Evolutionary conservation across 1,284 basidiomycete genomes (phyloP), one percentile per base, ranked within the genome.

Genomic region (Ganoderma sp.): DNA sequence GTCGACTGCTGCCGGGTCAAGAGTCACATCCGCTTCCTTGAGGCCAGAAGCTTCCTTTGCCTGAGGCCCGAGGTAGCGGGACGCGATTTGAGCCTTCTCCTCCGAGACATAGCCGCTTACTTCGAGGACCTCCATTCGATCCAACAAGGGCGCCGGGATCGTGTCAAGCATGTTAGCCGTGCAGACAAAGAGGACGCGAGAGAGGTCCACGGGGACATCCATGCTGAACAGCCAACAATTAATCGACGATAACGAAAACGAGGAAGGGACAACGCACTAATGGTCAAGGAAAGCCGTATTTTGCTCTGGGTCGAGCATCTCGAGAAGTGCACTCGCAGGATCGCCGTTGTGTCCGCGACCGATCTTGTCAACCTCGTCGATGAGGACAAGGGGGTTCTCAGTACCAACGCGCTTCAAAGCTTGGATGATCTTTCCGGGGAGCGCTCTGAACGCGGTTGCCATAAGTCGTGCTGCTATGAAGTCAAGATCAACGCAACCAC

Each of bases 321-420:
- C 97, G 57, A 99, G 83, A 64, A 99, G 80, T 0, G 97, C 97
- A 71, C 94, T 96, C 0, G 95, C 89, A 4, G 98, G 98, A 79
- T 99, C 98, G 2, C 97, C 97, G 75, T 98, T 98, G 78, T 95
- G 91, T 0, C 96, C 95, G 32, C 94, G 86, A n/a, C 96, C 96
- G 70, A 99, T 96, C 87, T 99, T 99, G 85, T 99, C 97, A 32
- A 99, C 95, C 80, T 99, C 97, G 76, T 99, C 97, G 73, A 99
- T 99, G 62, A 99, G 83, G 22, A 97, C 94, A 22, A 99, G 85
- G 0, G 97, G 97, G 79, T 99, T 99, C 83, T 98, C 97, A 4
- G 95, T 97, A 42, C 95, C 95, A 17, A 99, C 96, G 71, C 97
- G 92, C 83, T 98, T 99, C 69, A 99, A 81, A 1, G 97, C 97